Evolutionary conservation across 108 stramenopile genomes (phyloP).

Genomic region (Pseudonitzschia pungens): DNA sequence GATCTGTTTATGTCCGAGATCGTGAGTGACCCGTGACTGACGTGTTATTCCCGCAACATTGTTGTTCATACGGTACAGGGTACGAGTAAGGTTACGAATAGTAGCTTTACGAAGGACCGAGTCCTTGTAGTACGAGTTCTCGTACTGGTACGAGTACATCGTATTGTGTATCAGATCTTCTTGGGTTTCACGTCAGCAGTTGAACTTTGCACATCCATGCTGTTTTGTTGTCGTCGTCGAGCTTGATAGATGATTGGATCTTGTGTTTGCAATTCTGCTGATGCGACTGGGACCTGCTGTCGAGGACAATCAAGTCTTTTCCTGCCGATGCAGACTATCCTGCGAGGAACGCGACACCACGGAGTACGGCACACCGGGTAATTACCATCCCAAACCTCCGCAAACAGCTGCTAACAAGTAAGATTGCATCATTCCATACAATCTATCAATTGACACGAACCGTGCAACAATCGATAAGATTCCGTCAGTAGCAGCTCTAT

Average conservation of each 20-base stretch:
- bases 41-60: not conserved
- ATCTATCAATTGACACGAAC: not conserved
- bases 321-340: not conserved
- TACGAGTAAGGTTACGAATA: too few relatives aligned
- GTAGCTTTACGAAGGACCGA: too few relatives aligned
- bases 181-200: not conserved
- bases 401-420: too few relatives aligned
- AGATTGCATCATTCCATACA: not conserved
- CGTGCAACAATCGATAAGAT: not conserved
- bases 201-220: not conserved
- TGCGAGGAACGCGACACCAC: too few relatives aligned
- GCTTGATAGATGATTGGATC: not conserved
- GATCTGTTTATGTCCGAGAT: too few relatives aligned
- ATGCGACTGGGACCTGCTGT: not conserved
- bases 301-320: not conserved
- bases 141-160: too few relatives aligned
- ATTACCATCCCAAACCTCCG: not conserved
- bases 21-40: not conserved
- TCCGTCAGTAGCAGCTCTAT: not conserved
- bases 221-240: not conserved
- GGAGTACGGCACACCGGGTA: too few relatives aligned
- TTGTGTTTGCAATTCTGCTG: slow-evolving; percentile 1
- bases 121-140: too few relatives aligned
- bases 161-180: too few relatives aligned
- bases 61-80: too few relatives aligned